phyloP scores from a whole-genome alignment of 2,329 filamentous ascomycete genomes.

The Trichophyton rubrum region DNA sequence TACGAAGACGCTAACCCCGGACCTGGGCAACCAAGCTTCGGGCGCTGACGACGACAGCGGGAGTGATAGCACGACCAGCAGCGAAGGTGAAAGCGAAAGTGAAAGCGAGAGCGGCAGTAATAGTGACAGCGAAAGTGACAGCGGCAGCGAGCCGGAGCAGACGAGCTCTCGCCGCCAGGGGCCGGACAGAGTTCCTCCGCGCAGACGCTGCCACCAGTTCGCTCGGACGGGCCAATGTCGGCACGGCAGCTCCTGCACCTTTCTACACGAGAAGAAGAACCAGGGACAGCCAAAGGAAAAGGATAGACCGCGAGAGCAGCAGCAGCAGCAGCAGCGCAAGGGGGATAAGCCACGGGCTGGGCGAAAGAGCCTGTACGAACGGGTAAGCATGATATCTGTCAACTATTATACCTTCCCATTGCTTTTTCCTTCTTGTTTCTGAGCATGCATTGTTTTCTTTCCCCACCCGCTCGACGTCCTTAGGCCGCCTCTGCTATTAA shows the following conservation, averaged over 20 bases:
- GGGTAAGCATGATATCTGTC: constrained; percentile 23
- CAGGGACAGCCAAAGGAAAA: constrained; percentile 12
- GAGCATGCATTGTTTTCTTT: neutral
- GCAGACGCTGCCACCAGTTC: constrained; percentile 30
- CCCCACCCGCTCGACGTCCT: neutral
- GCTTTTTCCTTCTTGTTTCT: neutral
- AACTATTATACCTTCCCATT: neutral
- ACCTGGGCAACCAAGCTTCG: constrained; percentile 22
- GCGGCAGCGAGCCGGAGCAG: constrained; percentile 26
- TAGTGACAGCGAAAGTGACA: neutral
- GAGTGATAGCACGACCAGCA: too few species aligned
- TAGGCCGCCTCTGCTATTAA: neutral
- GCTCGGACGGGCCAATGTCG: constrained; percentile 30
- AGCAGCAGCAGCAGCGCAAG: constrained; percentile 12
- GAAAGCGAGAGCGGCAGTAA: neutral
- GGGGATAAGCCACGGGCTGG: constrained; percentile 11
- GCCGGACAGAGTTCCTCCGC: constrained; percentile 27
- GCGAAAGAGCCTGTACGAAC: constrained; percentile 33
- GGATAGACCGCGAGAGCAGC: neutral
- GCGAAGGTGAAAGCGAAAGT: too few species aligned
- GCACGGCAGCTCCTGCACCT: constrained; percentile 32
- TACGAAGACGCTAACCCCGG: constrained; percentile 16
- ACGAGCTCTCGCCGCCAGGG: constrained; percentile 29
- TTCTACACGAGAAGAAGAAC: constrained; percentile 28
- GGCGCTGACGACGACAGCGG: constrained; percentile 12